Percentiles rank a stretch among this genome's conserved stretches.
Conservation (phyloP, 2,329 filamentous ascomycete species). For the Sarocladium kiliense region DNA sequence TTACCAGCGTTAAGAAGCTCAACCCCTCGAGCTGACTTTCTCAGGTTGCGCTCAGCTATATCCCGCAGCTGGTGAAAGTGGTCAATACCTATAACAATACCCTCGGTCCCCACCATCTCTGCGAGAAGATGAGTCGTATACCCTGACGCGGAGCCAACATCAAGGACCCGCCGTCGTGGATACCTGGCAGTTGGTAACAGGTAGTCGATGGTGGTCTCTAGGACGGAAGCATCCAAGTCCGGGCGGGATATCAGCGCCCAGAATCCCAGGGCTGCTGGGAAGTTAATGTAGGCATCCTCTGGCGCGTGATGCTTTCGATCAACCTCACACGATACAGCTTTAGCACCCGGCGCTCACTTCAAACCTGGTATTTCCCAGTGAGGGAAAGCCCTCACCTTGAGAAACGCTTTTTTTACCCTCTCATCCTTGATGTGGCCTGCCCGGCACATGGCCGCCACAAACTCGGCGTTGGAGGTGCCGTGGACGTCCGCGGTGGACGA, state of each 20-base stretch:
- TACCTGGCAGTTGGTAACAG: background rate
- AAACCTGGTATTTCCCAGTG: background rate
- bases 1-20: background rate
- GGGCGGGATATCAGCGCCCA: background rate
- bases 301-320: background rate
- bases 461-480: background rate
- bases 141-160: background rate
- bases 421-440: background rate
- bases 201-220: background rate
- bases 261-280: background rate
- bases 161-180: background rate
- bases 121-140: background rate
- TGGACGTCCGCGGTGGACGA: background rate
- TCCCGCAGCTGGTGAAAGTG: background rate
- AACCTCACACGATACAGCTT: background rate
- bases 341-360: background rate
- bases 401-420: background rate
- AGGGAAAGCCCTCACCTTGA: background rate
- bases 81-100: background rate
- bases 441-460: background rate
- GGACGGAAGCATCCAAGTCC: background rate
- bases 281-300: background rate
- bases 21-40: background rate
- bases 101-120: background rate
- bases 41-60: background rate